phyloP scores from a whole-genome alignment of 345 rosid species.

The Nasturtium officinale region DNA sequence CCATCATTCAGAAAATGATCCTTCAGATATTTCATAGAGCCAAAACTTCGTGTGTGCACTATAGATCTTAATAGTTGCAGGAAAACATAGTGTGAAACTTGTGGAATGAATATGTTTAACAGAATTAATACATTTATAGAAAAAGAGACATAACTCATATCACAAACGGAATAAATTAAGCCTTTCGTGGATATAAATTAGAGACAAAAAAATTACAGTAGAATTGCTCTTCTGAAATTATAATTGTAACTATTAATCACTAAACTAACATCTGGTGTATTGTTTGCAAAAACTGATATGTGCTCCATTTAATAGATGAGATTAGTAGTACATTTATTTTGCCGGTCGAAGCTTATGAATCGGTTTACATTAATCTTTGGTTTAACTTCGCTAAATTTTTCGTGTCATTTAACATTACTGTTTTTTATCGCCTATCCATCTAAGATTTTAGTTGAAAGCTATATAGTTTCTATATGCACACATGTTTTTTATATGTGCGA shows the following conservation, averaged over 20 bases:
- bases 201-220: background rate
- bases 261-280: background rate
- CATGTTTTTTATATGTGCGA: background rate
- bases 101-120: background rate
- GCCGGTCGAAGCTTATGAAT: background rate
- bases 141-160: background rate
- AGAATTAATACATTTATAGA: background rate
- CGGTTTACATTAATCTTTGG: background rate
- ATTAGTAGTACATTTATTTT: background rate
- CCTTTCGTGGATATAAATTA: background rate
- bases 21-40: constrained; percentile 33
- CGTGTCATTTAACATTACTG: background rate
- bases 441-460: background rate
- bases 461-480: background rate
- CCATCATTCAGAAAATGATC: constrained; percentile 25
- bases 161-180: background rate
- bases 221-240: background rate
- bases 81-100: constrained; percentile 9
- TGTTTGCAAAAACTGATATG: background rate
- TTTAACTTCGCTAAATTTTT: background rate
- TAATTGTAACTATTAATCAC: background rate
- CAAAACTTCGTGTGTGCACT: constrained; percentile 15
- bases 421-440: background rate
- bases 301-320: background rate
- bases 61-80: constrained; percentile 3